These are phyloP conservation scores for Calonectria fujianensis DNA, from an alignment of 2,329 filamentous ascomycete genomes.

Conservation along the genomic window DNA sequence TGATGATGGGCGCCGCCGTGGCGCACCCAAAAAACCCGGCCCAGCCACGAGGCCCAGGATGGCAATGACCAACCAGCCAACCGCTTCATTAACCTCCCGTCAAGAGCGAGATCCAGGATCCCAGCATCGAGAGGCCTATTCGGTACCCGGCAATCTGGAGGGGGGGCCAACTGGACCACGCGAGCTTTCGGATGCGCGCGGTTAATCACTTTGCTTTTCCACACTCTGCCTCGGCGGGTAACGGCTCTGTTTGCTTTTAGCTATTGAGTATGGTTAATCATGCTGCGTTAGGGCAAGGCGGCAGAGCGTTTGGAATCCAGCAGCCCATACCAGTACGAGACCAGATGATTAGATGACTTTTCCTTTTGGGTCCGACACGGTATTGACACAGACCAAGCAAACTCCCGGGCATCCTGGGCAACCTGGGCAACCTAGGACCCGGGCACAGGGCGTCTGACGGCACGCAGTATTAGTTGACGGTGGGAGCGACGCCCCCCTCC, in stretches of 20 bases:
- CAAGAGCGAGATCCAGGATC: slow-evolving; percentile 31
- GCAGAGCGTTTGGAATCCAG: slow-evolving; percentile 16
- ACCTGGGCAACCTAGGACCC: slow-evolving; percentile 19
- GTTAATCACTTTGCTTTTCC: slow-evolving; percentile 26
- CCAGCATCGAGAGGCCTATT: slow-evolving; percentile 39
- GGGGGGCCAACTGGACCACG: slow-evolving; percentile 48
- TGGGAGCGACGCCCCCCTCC: slow-evolving; percentile 44
- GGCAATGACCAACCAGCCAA: slow-evolving; percentile 37
- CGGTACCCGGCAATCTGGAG: slow-evolving; percentile 32
- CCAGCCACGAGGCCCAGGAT: slow-evolving; percentile 42
- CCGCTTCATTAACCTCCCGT: slow-evolving; percentile 21
- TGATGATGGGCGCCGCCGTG: slow-evolving; percentile 44
- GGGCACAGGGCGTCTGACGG: slow-evolving; percentile 41
- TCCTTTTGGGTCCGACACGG: slow-evolving; percentile 10
- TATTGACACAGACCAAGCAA: slow-evolving; percentile 25
- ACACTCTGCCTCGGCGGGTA: slow-evolving; percentile 16
- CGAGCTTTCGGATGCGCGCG: slow-evolving; percentile 44
- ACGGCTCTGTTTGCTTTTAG: slow-evolving; percentile 2
- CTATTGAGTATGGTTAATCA: slow-evolving; percentile 2
- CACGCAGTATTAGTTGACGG: slow-evolving; percentile 42
- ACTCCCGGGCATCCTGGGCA: slow-evolving; percentile 30
- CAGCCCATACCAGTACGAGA: slow-evolving; percentile 10
- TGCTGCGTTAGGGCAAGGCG: background rate
- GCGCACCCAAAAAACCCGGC: slow-evolving; percentile 38
- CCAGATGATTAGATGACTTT: slow-evolving; percentile 23